Evolutionary conservation across 2,329 filamentous ascomycete genomes (phyloP), one percentile per base, ranked within the genome.

Genomic region (Thelonectria discophora): DNA sequence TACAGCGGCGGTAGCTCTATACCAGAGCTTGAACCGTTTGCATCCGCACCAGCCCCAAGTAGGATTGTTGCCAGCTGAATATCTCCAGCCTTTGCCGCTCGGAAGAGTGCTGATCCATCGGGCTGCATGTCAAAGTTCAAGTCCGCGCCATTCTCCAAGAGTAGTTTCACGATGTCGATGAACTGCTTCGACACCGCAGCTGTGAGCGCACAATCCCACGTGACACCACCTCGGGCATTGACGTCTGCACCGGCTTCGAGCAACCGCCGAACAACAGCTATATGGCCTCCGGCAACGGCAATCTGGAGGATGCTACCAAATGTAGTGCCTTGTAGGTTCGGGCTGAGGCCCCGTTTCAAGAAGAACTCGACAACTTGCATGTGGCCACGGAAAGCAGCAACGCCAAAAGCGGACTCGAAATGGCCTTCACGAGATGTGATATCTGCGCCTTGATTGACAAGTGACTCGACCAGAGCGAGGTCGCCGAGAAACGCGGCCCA

Each of bases 221-320:
- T 17, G 8, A 37, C 20, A 15, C 42, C 42, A 12, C 52, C 42
- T 7, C 13, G 42, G 10, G 30, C 42, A 27, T 47, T 47, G 18
- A 55, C 52, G 18, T 48, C 52, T 2, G 52, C 52, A 6, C 52
- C 52, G 6, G 32, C 42, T 10, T 55, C 30, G 15, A 55, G 21
- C 8, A 55, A 9, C 13, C 20, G 43, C n/a, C 24, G 17, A 1
- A 55, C 42, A 2, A 6, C 30, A 9, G 30, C 11, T 8, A 47
- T 34, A 1, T 30, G 46, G 1, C 52, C 52, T 17, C 52, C 42
- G 5, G 20, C 32, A 9, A 27, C 43, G 27, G 52, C 43, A 37
- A 55, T 27, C 5, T 47, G 42, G 15, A 52, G 15, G 5, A 48
- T 7, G 5, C 30, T 47, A 2, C 42, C 42, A 17, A 40, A 39